Base-by-base conservation (phyloP, 2,329 filamentous ascomycete genomes). In the Chaetothyriales sp. region DNA sequence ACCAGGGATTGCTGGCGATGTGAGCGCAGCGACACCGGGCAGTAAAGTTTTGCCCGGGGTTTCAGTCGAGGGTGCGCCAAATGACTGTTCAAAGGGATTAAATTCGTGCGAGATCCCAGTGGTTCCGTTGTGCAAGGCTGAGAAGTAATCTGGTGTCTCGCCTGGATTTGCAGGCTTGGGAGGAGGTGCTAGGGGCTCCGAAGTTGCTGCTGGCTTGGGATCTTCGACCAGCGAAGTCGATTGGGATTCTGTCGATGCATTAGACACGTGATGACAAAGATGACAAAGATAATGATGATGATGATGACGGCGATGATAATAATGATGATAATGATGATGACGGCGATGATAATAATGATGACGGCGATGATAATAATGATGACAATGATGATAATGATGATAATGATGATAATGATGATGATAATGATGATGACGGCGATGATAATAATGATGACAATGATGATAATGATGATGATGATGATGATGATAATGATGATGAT, bases 31-130 rank as follows among this genome's bases (percentile, higher is more conserved):
- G 60, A 97, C 89, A 15, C 89, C 86, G 48, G 92, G 92, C 56
- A 98, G 75, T 63, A 95, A 83, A 43, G 77, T 76, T 63, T 82
- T 84, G 60, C 87, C 86, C 15, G 90, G 89, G 29, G 90, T 94
- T 67, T 94, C 87, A 61, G 81, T 71, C 47, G 75, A 78, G 20
- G 69, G 75, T 43, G 73, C 76, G 44, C 81, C 82, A 66, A 98
- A 98, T 5, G 90, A 95, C 69, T 92, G 87, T 67, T 97, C 92
- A 64, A 98, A 97, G 7, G 92, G 90, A 69, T 98, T 97, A 54
- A 89, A 89, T 73, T 97, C 92, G 72, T 66, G 74, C 65, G 68
- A 81, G 68, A 68, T 73, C 49, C 51, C 54, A 51, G 52, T 54
- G 49, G 54, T 62, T 60, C 70, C 74, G 62, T 70, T 70, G 60